Conservation (phyloP, 2,329 filamentous ascomycete species). For the Aspergillus clavatus region DNA sequence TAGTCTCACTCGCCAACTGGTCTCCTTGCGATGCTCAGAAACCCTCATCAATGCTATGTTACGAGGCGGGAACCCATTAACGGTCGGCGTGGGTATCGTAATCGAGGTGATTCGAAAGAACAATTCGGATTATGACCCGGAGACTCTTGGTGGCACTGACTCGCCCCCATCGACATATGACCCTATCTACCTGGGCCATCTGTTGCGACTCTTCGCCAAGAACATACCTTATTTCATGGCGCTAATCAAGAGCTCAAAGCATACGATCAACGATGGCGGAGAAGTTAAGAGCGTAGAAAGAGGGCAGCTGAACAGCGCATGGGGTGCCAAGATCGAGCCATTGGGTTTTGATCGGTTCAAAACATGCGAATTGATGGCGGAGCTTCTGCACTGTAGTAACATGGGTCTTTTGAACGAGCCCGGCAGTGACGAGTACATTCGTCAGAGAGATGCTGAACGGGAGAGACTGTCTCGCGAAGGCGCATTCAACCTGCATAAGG, state of each 20-base stretch:
- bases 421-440: conserved; percentile 83
- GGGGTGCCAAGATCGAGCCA: conserved; percentile 85
- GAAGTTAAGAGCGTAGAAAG: conserved; percentile 60
- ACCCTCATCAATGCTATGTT: conserved; percentile 89
- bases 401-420: conserved; percentile 93
- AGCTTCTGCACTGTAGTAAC: conserved; percentile 94
- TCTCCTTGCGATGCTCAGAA: conserved; percentile 78
- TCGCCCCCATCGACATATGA: conserved; percentile 77
- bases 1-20: conserved; percentile 88
- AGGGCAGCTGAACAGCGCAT: conserved; percentile 75
- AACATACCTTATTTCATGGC: conserved; percentile 93
- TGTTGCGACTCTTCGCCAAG: conserved; percentile 82
- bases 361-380: conserved; percentile 97
- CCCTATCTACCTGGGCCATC: conserved; percentile 89
- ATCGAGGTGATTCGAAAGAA: conserved; percentile 99
- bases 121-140: conserved; percentile 97
- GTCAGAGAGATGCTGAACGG: conserved; percentile 71
- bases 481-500: conserved; percentile 52
- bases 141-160: conserved; percentile 75
- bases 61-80: conserved; percentile 84
- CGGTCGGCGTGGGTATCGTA: conserved; percentile 92
- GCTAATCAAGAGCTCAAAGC: conserved; percentile 70
- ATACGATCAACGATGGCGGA: conserved; percentile 53
- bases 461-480: conserved; percentile 74
- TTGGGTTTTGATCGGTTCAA: conserved; percentile 97